Evolutionary conservation across 225 moss, liverwort and hornwort species (phyloP), one percentile per base, ranked within the genome.

Genomic region (Takakia lepidozioides): DNA sequence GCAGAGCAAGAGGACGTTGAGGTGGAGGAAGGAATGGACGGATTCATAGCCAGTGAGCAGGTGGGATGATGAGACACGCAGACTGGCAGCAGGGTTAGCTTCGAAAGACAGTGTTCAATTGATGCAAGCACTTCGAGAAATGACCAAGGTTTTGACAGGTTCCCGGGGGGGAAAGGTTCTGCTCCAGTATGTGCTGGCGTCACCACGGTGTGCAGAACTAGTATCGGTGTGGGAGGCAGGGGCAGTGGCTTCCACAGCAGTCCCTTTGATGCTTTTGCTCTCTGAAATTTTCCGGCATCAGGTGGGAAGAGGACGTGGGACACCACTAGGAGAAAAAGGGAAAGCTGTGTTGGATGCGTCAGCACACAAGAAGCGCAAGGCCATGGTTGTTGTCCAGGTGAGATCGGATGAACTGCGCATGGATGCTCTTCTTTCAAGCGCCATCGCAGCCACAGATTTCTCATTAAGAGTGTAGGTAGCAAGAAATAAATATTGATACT

Each of bases 191-290:
- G 85, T 91, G 5, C 51, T 99, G 9, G 98, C 87, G 29, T 99
- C 98, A 19, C 87, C 98, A 7, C 85, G 81, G 16, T 91, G 91
- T 47, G 77, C 65, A 6, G 98, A 99, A 70, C 63, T 99, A 10
- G 44, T 87, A 48, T 43, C 70, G 26, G 83, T 72, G 11, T 99
- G 85, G 91, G 68, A 78, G 45, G 69, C 75, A 38, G 87, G 91
- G 3, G 26, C 81, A 8, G 68, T 67, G 15, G 71, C 78, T 19
- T 46, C 85, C 2, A 69, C 85, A 5, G 69, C 91, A 46, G 80
- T 99, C 9, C 87, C 98, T n/a, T 71, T 91, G 19, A 61, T 99
- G 87, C 62, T 75, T 4, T 65, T 99, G 27, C 66, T 99, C 11
- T 63, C 75, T 49, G 71, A 85, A 23, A 46, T 99, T 24, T 58